phyloP scores from a whole-genome alignment of 305 asterid species.

The Caryopteris hybrid region DNA sequence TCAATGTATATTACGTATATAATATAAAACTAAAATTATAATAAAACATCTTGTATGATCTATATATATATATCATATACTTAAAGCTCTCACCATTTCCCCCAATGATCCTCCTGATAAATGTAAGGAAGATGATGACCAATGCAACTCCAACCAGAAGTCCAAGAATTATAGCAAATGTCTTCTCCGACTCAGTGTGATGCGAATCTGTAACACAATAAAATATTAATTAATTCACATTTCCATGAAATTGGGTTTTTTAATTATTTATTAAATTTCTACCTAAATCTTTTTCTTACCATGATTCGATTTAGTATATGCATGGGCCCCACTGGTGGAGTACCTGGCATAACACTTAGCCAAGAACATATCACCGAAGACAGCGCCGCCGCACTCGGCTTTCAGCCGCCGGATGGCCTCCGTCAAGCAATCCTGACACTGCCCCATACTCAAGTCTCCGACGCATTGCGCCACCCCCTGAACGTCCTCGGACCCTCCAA shows the following conservation, averaged over 20 bases:
- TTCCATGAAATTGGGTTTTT: background rate
- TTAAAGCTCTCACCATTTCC: slow-evolving; percentile 36
- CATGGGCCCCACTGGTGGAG: slow-evolving; percentile 57
- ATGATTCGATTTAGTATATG: slow-evolving; percentile 41
- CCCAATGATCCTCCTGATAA: slow-evolving; percentile 48
- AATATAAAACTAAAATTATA: too few relatives aligned
- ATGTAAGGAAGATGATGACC: slow-evolving; percentile 63
- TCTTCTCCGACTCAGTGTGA: slow-evolving; percentile 65
- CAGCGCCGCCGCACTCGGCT: slow-evolving; percentile 81
- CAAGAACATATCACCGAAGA: slow-evolving; percentile 84
- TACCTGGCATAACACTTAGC: slow-evolving; percentile 87
- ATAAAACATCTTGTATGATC: too few relatives aligned
- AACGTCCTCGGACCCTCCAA: slow-evolving; percentile 62
- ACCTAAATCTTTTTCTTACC: slow-evolving; percentile 42
- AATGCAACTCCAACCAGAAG: slow-evolving; percentile 69
- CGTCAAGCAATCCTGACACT: slow-evolving; percentile 81
- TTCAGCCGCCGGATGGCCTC: slow-evolving; percentile 75
- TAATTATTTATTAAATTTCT: too few relatives aligned
- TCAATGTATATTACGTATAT: too few relatives aligned
- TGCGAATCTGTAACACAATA: slow-evolving; percentile 29
- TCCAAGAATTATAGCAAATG: slow-evolving; percentile 74
- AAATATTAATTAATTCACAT: too few relatives aligned
- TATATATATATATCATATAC: too few relatives aligned
- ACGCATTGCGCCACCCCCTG: slow-evolving; percentile 92
- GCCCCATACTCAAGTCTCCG: slow-evolving; percentile 71